phyloP scores from a whole-genome alignment of 129 eudicot species.

The Flaveria sonorensis region DNA sequence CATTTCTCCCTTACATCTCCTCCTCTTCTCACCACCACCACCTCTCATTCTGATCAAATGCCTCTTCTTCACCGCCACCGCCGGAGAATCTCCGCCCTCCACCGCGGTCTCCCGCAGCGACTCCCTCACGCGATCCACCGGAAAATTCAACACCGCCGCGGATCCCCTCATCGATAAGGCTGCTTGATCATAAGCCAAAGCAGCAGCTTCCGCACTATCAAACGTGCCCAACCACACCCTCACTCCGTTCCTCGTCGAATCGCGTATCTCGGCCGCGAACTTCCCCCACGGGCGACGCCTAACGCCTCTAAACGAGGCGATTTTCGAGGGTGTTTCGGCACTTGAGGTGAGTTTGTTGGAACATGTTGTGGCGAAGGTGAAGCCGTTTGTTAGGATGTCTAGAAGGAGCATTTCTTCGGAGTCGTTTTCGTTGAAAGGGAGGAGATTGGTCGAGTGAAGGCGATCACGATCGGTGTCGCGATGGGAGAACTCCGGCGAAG shows the following conservation, averaged over 20 bases:
- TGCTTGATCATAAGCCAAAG: conserved; percentile 80
- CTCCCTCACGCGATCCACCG: conserved; percentile 59
- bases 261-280: conserved; percentile 79
- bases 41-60: conserved; percentile 54
- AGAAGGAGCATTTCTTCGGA: conserved; percentile 57
- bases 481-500: neutral
- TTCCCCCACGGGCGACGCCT: conserved; percentile 82
- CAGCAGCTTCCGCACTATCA: conserved; percentile 70
- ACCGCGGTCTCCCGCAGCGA: conserved; percentile 50
- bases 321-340: conserved; percentile 13
- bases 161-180: conserved; percentile 63
- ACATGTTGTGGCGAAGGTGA: conserved; percentile 20
- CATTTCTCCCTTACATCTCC: conserved; percentile 33
- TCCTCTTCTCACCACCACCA: conserved; percentile 23
- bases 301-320: conserved; percentile 54
- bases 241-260: conserved; percentile 70
- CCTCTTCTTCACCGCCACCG: conserved; percentile 58
- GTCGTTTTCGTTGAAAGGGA: conserved; percentile 59
- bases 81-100: conserved; percentile 60
- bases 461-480: no score
- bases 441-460: conserved; percentile 17
- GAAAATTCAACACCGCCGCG: conserved; percentile 60
- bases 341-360: conserved; percentile 37
- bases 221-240: conserved; percentile 85
- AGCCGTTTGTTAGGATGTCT: conserved; percentile 33